Evolutionary conservation across 106 monocot species (phyloP), one percentile per base, ranked within the genome.

Genomic region (Posidonia australis): DNA sequence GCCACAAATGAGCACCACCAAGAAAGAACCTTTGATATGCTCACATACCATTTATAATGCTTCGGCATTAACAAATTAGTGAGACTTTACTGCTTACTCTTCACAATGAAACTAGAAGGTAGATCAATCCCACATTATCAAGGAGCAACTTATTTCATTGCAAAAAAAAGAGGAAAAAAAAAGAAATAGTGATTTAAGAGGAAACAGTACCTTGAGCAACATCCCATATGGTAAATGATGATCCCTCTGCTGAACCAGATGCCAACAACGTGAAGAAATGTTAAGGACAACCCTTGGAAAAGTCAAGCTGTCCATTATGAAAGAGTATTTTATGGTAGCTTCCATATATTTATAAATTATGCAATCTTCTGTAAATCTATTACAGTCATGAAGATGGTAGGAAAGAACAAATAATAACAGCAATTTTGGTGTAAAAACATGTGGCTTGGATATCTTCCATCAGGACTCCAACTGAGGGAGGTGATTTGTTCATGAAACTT

Each of bases 191-290:
- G 36, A 36, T 36, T 36, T 4, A 36, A 36, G 36, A 7, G 36
- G 27, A 29, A 29, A 16, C 6, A 17, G 47, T 87, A 99, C 98
- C 98, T 83, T 87, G 90, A 70, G 91, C 73, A 79, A 91, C 70
- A 82, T 99, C 98, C 98, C 98, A 99, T 67, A 99, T 78, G n/a
- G 72, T 85, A 79, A 99, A 99, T 58, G 84, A 88, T 46, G 91
- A 86, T 58, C 83, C 91, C 60, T 76, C 70, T 67, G 19, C 78
- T 44, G 91, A 87, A 23, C 85, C 87, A 63, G 98, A 91, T 74
- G 87, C 98, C 67, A 98, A 81, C 69, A 79, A 99, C 76, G 87
- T 99, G 53, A 55, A 29, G 22, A 65, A 71, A 54, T 49, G 75
- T 89, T 72, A 89, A 86, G 88, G 74, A 73, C 17, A 46, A 27